Conservation (phyloP, 148 eudicot genomes). For the Diospyros kaki region DNA sequence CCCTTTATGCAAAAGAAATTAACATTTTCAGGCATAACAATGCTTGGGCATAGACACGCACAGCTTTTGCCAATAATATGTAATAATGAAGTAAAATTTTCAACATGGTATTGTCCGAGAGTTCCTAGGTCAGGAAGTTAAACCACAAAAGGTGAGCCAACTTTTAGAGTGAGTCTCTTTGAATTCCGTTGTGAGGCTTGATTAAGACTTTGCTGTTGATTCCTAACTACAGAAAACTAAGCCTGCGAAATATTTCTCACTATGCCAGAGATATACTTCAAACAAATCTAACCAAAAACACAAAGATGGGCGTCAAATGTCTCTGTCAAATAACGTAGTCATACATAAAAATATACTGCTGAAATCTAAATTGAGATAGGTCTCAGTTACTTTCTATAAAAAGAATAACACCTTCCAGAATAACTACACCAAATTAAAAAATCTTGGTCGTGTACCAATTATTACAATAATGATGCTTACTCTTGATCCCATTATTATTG, state of each 20-base stretch:
- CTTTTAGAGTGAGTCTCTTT: too few relatives aligned
- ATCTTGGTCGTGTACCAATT: too few relatives aligned
- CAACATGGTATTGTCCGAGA: too few relatives aligned
- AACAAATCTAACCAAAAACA: background rate
- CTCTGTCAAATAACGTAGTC: background rate
- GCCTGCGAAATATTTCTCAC: too few relatives aligned
- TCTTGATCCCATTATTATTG: background rate
- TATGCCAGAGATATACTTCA: too few relatives aligned
- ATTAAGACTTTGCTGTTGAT: too few relatives aligned
- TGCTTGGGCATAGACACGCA: background rate
- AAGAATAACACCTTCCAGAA: background rate
- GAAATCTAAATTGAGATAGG: background rate
- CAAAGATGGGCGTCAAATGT: background rate
- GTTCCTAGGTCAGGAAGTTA: too few relatives aligned
- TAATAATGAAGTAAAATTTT: too few relatives aligned
- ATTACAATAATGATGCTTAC: background rate
- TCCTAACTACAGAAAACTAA: too few relatives aligned
- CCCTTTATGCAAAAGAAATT: background rate
- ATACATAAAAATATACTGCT: background rate
- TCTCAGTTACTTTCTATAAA: background rate
- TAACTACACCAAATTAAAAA: background rate
- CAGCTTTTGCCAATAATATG: background rate
- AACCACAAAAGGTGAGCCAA: too few relatives aligned
- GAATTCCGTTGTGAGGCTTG: too few relatives aligned
- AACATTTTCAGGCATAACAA: background rate